phyloP scores from a whole-genome alignment of 2,329 filamentous ascomycete species.

The Fusarium vanettenii region DNA sequence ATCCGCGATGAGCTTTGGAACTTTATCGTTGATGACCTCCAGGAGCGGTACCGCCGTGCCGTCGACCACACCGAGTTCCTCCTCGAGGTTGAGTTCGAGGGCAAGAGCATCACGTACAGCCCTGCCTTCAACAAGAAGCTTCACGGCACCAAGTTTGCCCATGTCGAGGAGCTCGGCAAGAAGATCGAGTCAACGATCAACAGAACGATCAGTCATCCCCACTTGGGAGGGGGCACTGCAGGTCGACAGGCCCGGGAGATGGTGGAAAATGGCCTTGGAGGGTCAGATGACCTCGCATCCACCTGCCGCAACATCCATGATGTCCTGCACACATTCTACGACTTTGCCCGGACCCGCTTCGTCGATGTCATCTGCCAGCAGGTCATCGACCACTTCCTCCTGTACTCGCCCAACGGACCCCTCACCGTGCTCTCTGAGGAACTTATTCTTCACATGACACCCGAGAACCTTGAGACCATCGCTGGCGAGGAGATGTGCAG shows the following conservation, averaged over 20 bases:
- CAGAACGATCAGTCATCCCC: too few species aligned
- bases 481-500: slow-evolving; percentile 65
- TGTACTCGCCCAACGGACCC: slow-evolving; percentile 61
- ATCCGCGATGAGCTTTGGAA: slow-evolving; percentile 57
- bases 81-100: slow-evolving; percentile 48
- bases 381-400: slow-evolving; percentile 64
- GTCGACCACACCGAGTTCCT: slow-evolving; percentile 63
- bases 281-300: slow-evolving; percentile 46
- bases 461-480: slow-evolving; percentile 63
- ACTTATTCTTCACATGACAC: slow-evolving; percentile 60
- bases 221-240: too few species aligned
- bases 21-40: slow-evolving; percentile 60
- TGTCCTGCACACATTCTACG: slow-evolving; percentile 70
- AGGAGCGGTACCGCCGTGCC: slow-evolving; percentile 58
- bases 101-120: slow-evolving; percentile 40
- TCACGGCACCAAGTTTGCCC: not conserved
- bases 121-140: slow-evolving; percentile 7
- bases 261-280: not conserved
- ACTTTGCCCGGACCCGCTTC: slow-evolving; percentile 69
- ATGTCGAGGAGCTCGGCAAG: not conserved
- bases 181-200: not conserved
- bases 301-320: slow-evolving; percentile 67
- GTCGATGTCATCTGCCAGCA: slow-evolving; percentile 72
- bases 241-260: not conserved
- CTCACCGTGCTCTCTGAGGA: slow-evolving; percentile 63